A percentile compares a stretch with the other conserved stretches of the same genome.
Conservation (phyloP, 495 filamentous ascomycete genomes). For the Podospora comata region DNA sequence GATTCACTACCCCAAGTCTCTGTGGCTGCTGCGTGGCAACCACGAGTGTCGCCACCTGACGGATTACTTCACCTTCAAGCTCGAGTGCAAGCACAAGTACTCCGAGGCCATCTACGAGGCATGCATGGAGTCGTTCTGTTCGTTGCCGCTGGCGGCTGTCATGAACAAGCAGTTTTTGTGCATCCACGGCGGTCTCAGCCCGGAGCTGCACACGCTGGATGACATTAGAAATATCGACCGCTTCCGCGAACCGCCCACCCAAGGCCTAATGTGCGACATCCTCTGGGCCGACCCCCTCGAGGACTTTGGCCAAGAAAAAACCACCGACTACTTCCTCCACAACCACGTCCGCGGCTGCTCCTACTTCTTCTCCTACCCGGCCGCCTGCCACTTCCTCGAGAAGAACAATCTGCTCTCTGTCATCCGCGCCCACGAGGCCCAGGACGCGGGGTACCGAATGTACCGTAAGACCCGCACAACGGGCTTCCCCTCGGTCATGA, state of each 20-base stretch:
- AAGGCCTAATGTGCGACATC: constrained; percentile 98
- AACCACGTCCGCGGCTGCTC: constrained; percentile 98
- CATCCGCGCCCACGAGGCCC: constrained; percentile 97
- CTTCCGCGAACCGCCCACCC: constrained; percentile 94
- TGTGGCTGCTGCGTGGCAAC: constrained; percentile 95
- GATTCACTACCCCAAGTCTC: constrained; percentile 97
- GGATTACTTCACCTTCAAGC: constrained; percentile 99
- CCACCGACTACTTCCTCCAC: constrained; percentile 92
- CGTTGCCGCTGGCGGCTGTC: constrained; percentile 87
- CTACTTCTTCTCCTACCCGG: constrained; percentile 98
- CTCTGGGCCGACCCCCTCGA: constrained; percentile 99
- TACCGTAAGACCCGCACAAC: constrained; percentile 97
- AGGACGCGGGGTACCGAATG: constrained; percentile 98
- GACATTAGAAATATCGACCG: constrained; percentile 93
- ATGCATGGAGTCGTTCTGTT: constrained; percentile 96
- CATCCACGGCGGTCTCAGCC: constrained; percentile 94
- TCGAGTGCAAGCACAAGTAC: constrained; percentile 99
- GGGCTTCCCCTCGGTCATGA: constrained; percentile 99
- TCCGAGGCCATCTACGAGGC: constrained; percentile 95
- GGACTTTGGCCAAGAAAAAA: constrained; percentile 98
- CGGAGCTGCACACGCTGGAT: constrained; percentile 91
- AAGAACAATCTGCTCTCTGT: constrained; percentile 98
- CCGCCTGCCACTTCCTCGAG: constrained; percentile 96
- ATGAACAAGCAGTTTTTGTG: constrained; percentile 99
- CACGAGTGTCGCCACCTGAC: constrained; percentile 98